Percentiles rank a stretch among this genome's conserved stretches.
Conservation (phyloP, 495 filamentous ascomycete genomes). For the Trichoderma reesei region DNA sequence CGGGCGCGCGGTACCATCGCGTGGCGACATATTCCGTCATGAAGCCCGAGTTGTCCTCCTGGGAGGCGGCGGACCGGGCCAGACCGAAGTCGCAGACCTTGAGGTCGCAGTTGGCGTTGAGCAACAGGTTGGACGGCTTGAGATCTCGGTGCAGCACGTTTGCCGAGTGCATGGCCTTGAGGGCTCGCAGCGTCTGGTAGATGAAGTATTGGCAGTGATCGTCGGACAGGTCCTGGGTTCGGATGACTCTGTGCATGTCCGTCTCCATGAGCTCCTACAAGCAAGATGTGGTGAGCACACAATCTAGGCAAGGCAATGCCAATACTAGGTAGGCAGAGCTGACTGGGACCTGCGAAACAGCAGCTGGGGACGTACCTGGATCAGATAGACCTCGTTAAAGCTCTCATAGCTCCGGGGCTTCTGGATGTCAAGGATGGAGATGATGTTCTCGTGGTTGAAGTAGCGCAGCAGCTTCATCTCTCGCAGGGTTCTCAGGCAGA, state of each 20-base stretch:
- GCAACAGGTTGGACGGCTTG: slow-evolving; percentile 91
- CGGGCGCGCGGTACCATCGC: slow-evolving; percentile 96
- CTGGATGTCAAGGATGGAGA: slow-evolving; percentile 98
- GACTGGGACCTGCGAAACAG: not conserved
- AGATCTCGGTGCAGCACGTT: slow-evolving; percentile 97
- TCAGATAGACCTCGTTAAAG: slow-evolving; percentile 97
- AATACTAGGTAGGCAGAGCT: not conserved
- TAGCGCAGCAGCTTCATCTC: slow-evolving; percentile 99
- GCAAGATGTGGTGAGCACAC: slow-evolving; percentile 13
- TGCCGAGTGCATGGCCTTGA: slow-evolving; percentile 99
- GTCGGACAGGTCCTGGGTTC: slow-evolving; percentile 95
- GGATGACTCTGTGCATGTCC: slow-evolving; percentile 99
- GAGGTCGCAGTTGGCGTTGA: slow-evolving; percentile 98
- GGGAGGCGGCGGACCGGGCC: slow-evolving; percentile 82
- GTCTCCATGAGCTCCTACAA: slow-evolving; percentile 96
- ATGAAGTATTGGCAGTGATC: slow-evolving; percentile 99
- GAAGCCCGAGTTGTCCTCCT: slow-evolving; percentile 98
- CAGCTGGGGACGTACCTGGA: slow-evolving; percentile 56
- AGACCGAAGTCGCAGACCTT: slow-evolving; percentile 99
- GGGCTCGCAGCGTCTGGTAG: slow-evolving; percentile 94
- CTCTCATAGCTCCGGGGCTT: slow-evolving; percentile 91
- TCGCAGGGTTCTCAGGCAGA: slow-evolving; percentile 90
- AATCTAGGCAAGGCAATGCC: not conserved
- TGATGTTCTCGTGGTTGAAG: slow-evolving; percentile 99
- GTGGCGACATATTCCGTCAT: slow-evolving; percentile 99